phyloP scores from a whole-genome alignment of 1,139 yeast species.

The Candida tetrigidarum region DNA sequence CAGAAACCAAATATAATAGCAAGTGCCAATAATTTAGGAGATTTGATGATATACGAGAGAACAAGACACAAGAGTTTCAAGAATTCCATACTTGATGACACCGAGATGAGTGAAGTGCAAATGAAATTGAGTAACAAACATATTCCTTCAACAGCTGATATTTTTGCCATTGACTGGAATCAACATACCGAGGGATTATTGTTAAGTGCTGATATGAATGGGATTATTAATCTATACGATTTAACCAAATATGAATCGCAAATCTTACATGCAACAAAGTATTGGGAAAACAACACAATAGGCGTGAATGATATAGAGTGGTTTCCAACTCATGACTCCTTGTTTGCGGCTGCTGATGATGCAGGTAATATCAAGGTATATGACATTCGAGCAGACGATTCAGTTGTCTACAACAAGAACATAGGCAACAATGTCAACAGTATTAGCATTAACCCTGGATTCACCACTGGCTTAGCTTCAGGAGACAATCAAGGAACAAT shows the following conservation, averaged over 20 bases:
- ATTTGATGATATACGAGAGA: slow-evolving; percentile 51
- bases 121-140: slow-evolving; percentile 12
- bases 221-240: slow-evolving; percentile 40
- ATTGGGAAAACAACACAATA: slow-evolving; percentile 13
- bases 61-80: slow-evolving; percentile 54
- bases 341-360: slow-evolving; percentile 64
- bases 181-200: slow-evolving; percentile 40
- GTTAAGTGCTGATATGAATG: slow-evolving; percentile 41
- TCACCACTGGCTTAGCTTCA: slow-evolving; percentile 59
- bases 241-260: slow-evolving; percentile 27
- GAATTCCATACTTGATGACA: slow-evolving; percentile 31
- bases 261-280: slow-evolving; percentile 14
- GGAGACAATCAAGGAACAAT: slow-evolving; percentile 70
- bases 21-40: slow-evolving; percentile 44
- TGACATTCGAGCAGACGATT: slow-evolving; percentile 47
- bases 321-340: slow-evolving; percentile 59
- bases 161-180: slow-evolving; percentile 53
- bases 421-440: slow-evolving; percentile 62
- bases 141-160: slow-evolving; percentile 25
- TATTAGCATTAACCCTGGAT: slow-evolving; percentile 63
- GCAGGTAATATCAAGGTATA: slow-evolving; percentile 48
- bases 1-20: slow-evolving; percentile 51
- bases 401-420: slow-evolving; percentile 25
- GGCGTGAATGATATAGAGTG: slow-evolving; percentile 70
- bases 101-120: slow-evolving; percentile 28